Conservation (phyloP, 768 basidiomycete genomes). For the Kwoniella mangroviensis region DNA sequence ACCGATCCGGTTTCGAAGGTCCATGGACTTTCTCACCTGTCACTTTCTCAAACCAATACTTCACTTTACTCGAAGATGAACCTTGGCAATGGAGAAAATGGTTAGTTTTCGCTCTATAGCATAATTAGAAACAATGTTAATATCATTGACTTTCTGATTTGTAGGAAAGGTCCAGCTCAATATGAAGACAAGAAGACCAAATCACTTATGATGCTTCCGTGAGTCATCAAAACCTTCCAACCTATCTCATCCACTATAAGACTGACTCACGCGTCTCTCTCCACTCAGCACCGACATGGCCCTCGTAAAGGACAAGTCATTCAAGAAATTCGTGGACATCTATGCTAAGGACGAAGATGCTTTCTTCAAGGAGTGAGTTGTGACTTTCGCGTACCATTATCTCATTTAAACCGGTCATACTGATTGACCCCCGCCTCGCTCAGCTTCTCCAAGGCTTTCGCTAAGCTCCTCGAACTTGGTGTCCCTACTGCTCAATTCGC, state of each 20-base stretch:
- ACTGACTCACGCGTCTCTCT: conserved; percentile 17
- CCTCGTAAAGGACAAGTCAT: conserved; percentile 84
- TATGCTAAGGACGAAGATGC: conserved; percentile 83
- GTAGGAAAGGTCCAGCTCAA: conserved; percentile 71
- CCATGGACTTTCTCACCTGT: conserved; percentile 79
- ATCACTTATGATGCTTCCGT: conserved; percentile 95
- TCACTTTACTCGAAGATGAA: conserved; percentile 70
- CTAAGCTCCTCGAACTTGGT: conserved; percentile 87
- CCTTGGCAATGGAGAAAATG: conserved; percentile 93
- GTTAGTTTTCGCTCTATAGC: conserved; percentile 59
- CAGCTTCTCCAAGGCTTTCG: conserved; percentile 81
- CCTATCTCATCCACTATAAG: not conserved
- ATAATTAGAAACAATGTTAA: too few relatives aligned
- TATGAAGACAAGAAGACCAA: conserved; percentile 88
- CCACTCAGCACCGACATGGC: conserved; percentile 77
- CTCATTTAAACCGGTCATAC: not conserved
- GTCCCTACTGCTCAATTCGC: conserved; percentile 81
- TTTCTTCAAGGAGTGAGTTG: conserved; percentile 90
- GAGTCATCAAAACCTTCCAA: conserved; percentile 53
- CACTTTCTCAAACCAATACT: conserved; percentile 51
- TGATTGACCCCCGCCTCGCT: not conserved
- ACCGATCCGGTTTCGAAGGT: conserved; percentile 58
- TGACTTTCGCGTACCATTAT: not conserved
- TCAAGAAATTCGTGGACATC: conserved; percentile 83
- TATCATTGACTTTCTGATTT: not conserved